Evolutionary conservation across 2,329 filamentous ascomycete genomes (phyloP), one percentile per base, ranked within the genome.

Genomic region (Aspergillus pseudonomiae): DNA sequence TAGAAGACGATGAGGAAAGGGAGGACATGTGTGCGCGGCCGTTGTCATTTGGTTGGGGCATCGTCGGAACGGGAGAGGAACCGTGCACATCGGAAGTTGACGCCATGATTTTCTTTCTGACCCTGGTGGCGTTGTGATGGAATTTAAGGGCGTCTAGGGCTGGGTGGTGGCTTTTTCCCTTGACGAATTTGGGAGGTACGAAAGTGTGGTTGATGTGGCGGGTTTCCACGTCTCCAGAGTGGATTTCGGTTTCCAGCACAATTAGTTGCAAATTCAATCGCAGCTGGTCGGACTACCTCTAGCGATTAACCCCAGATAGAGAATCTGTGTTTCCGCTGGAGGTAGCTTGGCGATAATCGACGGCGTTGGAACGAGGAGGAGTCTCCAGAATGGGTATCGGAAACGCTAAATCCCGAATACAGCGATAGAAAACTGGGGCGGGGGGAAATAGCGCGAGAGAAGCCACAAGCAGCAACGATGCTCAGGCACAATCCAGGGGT

Each of bases 1-100:
- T 78, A 50, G 82, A 84, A 32, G 81, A 81, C 28, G 80, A 81
- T 28, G 82, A 84, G 16, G 78, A 79, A 24, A 78, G 67, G 28
- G 77, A 78, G 52, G 78, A 75, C 70, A 76, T 78, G 65, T 79
- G 76, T 67, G 75, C 73, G 72, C 74, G 75, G 69, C 72, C 73
- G 70, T 70, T 71, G 65, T 78, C 75, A 69, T 75, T 77, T 11
- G 78, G 77, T 58, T 78, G 74, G 61, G 78, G 78, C 66, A 79
- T 69, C 60, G 76, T 75, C 52, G 75, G 74, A 63, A 79, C 75
- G 48, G 48, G 48, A 57, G 78, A 74, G 63, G 77, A 75, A 68
- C 73, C 74, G 70, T 75, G 75, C 71, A 77, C 70, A 32, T 75
- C 75, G 67, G 72, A 71, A 67, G 74, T 72, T 66, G 74, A 68